Percentiles rank a stretch among this genome's conserved stretches.
phyloP scores from a whole-genome alignment of 768 basidiomycete genomes.

The Mycena maculata region DNA sequence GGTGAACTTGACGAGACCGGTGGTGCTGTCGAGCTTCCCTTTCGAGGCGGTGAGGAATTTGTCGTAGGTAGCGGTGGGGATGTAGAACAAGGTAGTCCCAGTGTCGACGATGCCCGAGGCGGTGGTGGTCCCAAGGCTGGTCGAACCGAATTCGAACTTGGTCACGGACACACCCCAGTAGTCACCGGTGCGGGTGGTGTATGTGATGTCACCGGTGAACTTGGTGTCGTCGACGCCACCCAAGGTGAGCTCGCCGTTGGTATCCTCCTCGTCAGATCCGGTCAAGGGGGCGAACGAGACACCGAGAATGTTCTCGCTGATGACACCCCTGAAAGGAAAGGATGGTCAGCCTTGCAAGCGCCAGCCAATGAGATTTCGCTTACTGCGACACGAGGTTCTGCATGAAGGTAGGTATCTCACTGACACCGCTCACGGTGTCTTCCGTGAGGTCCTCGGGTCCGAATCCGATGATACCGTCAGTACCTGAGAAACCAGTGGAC shows the following conservation, averaged over 20 bases:
- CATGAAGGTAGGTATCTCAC: slow-evolving; percentile 1
- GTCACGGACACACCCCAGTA: neutral
- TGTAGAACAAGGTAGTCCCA: too few relatives aligned
- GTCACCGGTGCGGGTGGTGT: neutral
- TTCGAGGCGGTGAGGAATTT: slow-evolving; percentile 7
- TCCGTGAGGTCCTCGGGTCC: slow-evolving; percentile 6
- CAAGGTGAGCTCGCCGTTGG: slow-evolving; percentile 15
- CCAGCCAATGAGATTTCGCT: neutral
- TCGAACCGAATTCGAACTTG: neutral
- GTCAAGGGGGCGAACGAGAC: neutral
- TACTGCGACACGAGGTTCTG: slow-evolving; percentile 4
- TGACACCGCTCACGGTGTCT: slow-evolving; percentile 4
- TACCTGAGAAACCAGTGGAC: neutral
- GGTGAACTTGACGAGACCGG: slow-evolving; percentile 6
- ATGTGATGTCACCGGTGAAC: slow-evolving; percentile 1
- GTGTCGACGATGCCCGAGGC: neutral
- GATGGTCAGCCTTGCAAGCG: neutral
- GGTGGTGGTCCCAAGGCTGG: neutral
- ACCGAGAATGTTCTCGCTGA: neutral
- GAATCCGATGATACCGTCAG: slow-evolving; percentile 19
- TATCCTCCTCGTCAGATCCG: slow-evolving; percentile 1
- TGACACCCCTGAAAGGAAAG: neutral
- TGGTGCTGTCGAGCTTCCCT: neutral
- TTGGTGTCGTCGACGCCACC: slow-evolving; percentile 3
- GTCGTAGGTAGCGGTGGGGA: slow-evolving; percentile 4